phyloP scores from a whole-genome alignment of 140 eudicot species.

The Flaveria floridana region DNA sequence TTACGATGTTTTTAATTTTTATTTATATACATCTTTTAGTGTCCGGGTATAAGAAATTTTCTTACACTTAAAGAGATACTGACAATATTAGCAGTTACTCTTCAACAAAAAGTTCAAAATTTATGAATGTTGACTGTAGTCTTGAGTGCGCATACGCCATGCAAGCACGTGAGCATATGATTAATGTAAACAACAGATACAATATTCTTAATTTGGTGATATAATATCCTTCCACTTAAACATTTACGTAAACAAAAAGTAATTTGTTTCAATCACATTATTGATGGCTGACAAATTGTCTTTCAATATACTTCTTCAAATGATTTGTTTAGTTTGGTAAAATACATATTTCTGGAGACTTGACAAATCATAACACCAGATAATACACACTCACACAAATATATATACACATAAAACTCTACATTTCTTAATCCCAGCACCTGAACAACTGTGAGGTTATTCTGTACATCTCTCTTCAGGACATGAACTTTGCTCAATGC shows the following conservation, averaged over 20 bases:
- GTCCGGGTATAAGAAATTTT: not conserved
- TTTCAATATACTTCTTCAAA: not conserved
- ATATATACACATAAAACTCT: conserved; percentile 12
- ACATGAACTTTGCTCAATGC: conserved; percentile 86
- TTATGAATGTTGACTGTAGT: not conserved
- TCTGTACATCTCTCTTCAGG: conserved; percentile 64
- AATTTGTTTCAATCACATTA: not conserved
- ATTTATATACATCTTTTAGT: not conserved
- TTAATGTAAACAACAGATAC: not conserved
- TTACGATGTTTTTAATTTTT: not conserved
- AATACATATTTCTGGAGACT: conserved; percentile 2
- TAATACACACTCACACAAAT: not conserved
- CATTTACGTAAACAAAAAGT: not conserved
- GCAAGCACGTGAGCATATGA: not conserved
- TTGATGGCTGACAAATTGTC: not conserved
- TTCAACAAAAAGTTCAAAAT: not conserved
- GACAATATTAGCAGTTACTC: not conserved
- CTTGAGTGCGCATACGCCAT: not conserved
- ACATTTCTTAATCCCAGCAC: conserved; percentile 35
- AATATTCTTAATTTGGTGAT: not conserved
- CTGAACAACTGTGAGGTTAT: conserved; percentile 72
- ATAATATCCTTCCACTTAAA: not conserved
- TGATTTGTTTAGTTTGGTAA: not conserved
- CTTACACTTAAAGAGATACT: not conserved
- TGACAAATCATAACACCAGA: not conserved